A percentile compares a stretch with the other conserved stretches of the same genome.
Conservation (phyloP, 2,329 filamentous ascomycete genomes). For the Alternaria atra region DNA sequence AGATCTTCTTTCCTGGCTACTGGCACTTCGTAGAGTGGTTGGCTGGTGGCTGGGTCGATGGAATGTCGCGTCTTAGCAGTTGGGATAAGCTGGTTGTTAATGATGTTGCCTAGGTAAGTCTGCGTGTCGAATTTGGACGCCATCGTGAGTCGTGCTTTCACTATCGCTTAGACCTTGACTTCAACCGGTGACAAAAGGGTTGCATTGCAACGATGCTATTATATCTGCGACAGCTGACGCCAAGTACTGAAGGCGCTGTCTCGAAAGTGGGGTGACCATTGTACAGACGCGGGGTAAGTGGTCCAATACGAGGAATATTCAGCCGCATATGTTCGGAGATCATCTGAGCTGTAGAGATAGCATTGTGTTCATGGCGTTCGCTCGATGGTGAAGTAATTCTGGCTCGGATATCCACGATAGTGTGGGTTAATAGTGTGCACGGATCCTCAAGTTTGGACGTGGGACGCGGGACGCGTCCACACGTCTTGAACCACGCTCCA, state of each 20-base stretch:
- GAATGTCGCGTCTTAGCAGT: slow-evolving; percentile 56
- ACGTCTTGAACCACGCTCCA: not conserved
- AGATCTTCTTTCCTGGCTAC: slow-evolving; percentile 58
- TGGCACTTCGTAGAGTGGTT: slow-evolving; percentile 59
- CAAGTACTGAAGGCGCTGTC: not conserved
- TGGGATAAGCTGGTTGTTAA: slow-evolving; percentile 57
- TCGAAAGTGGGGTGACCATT: not conserved
- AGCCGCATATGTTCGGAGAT: not conserved
- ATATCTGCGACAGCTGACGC: not conserved
- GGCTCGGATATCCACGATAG: not conserved
- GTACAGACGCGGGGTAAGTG: not conserved
- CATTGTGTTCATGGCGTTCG: not conserved
- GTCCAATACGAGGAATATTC: not conserved
- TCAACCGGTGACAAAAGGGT: not conserved
- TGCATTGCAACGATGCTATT: not conserved
- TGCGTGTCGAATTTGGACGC: slow-evolving; percentile 4
- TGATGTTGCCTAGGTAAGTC: slow-evolving; percentile 54
- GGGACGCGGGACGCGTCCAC: not conserved
- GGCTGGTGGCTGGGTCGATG: slow-evolving; percentile 60
- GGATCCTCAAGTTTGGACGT: not conserved
- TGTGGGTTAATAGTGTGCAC: not conserved
- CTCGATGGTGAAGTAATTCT: not conserved
- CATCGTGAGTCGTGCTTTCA: not conserved
- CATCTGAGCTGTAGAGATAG: not conserved
- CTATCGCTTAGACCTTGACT: not conserved